These are phyloP conservation scores for Backusella tuberculispora DNA, from an alignment of 192 early-diverging fungal species.

Conservation along the genomic window DNA sequence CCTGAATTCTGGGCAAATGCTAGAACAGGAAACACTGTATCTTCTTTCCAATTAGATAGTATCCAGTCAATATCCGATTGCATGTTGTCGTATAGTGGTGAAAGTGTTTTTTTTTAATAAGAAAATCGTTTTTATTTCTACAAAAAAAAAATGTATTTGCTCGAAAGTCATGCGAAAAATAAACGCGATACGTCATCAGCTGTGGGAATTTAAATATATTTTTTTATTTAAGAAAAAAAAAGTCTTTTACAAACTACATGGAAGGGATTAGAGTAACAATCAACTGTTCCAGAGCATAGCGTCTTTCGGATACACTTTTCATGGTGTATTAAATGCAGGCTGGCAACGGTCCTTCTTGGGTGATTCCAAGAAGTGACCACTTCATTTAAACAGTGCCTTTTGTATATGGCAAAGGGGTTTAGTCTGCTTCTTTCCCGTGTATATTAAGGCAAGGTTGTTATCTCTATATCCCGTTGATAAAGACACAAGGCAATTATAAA, in stretches of 20 bases:
- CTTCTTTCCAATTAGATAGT: conserved; percentile 12
- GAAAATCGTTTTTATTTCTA: too few species aligned
- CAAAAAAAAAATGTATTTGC: too few species aligned
- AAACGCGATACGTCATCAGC: too few species aligned
- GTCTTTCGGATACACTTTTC: background rate
- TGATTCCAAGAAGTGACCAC: background rate
- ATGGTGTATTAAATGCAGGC: background rate
- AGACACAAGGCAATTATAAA: too few species aligned
- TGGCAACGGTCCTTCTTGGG: background rate
- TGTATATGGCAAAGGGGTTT: background rate
- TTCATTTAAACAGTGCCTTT: conserved; percentile 5
- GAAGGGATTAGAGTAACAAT: background rate
- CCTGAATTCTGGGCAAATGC: conserved; percentile 14
- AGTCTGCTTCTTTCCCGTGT: conserved; percentile 1
- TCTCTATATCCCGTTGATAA: too few species aligned
- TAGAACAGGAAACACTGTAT: conserved; percentile 12
- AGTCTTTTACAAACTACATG: too few species aligned
- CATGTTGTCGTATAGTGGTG: conserved; percentile 2
- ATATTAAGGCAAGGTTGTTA: background rate
- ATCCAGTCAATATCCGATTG: conserved; percentile 12
- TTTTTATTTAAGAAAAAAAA: too few species aligned
- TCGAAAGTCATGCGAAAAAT: too few species aligned
- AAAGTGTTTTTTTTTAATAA: too few species aligned
- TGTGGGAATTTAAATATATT: too few species aligned
- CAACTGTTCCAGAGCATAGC: conserved; percentile 4